Evolutionary conservation across 1,284 basidiomycete species (phyloP), one percentile per base, ranked within the genome.

Genomic region (Rhodotorula sp.): DNA sequence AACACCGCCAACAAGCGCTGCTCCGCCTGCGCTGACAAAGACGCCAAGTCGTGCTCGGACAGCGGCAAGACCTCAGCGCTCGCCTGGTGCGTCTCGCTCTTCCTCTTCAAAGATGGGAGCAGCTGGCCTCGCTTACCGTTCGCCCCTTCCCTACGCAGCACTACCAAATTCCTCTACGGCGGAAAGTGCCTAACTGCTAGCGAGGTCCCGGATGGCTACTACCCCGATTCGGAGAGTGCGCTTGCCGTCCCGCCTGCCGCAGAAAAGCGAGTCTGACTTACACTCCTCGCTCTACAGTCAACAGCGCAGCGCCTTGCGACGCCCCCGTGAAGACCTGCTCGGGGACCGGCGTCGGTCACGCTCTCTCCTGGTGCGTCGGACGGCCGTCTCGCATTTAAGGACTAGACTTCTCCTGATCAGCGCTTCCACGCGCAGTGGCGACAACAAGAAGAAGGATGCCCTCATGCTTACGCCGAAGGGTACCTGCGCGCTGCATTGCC

Each of bases 401-500:
- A n/a, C 22, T 27, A 5, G 25, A 27, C 48, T n/a, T n/a, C 48
- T 27, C 9, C 48, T 44, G 13, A 44, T 19, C 15, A 12, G 15
- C 44, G 7, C 48, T 15, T n/a, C 48, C 48, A 25, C 5, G 3
- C 25, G 48, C 48, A 50, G 55, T 36, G 55, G 55, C 55, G 25
- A 37, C 15, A 62, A 62, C 48, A 39, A 37, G 48, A 37, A 29
- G 34, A 29, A 25, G 36, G 36, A 53, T 37, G 36, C 51, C 25
- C 50, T 39, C 61, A 13, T 62, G 34, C 61, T 62, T n/a, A 62
- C 61, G n/a, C 34, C 48, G 15, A 51, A n/a, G 36, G 61, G 61
- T 37, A 22, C 4, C 9, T 62, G 61, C 37, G 48, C 22, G 6
- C 27, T 51, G 12, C 50, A 41, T n/a, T 62, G 61, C 36, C 61